Evolutionary conservation across 2,329 filamentous ascomycete species (phyloP), one percentile per base, ranked within the genome.

Genomic region (Phialophora verrucosa): DNA sequence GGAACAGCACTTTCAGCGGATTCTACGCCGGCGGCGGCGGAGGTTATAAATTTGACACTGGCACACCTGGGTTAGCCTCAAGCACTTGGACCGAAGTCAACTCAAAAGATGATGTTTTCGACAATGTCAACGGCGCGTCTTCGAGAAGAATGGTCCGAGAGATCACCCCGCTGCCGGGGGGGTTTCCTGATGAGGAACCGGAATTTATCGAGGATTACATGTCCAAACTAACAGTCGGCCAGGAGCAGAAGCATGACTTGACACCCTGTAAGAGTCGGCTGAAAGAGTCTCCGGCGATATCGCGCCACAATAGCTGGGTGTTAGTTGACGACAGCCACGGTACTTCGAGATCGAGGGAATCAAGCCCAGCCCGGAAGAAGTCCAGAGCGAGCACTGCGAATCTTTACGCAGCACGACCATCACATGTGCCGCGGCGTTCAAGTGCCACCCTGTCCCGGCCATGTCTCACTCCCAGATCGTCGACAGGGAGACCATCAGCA

Each of bases 1-100:
- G 83, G 76, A 80, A 82, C 0, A 87, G 85, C 8, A 77, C 90
- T 0, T 96, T 97, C 74, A 85, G 86, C 62, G 93, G 93, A 0
- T 97, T 97, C 76, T 89, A 93, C 68, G 92, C 93, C 12, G 94
- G 93, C 7, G 92, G 90, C 2, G 94, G 93, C 8, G 83, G 83
- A 66, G 88, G 87, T 29, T 96, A 93, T 74, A 81, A 85, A 6
- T 80, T 91, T 71, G 76, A 82, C 29, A 66, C 75, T 59, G 74
- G 69, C 51, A 73, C 56, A 54, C 62, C 69, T 25, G 42, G 58
- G 6, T 63, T 73, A 4, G 49, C 74, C 50, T 60, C 74, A 57
- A 76, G 66, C 59, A 61, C 65, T 23, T 75, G 77, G 75, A 73
- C 76, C 38, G 70, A 76, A 25, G 59, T 73, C 3, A 70, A 73